These are phyloP conservation scores for Fagopyrum esculentum DNA, from an alignment of 148 eudicot species.

Conservation along the genomic window DNA sequence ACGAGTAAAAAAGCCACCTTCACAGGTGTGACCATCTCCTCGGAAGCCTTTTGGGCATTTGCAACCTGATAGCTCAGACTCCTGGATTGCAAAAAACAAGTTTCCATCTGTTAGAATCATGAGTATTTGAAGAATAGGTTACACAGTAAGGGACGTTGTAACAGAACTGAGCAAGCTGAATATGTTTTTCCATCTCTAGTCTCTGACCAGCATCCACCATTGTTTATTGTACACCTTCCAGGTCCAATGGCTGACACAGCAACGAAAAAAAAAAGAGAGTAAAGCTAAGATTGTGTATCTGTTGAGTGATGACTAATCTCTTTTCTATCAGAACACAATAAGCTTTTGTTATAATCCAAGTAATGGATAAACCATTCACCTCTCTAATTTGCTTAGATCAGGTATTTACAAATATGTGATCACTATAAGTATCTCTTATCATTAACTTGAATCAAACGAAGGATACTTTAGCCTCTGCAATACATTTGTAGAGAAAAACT, in stretches of 20 bases:
- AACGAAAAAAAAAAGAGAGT: background rate
- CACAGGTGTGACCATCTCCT: constrained; percentile 76
- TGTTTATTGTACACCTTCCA: constrained; percentile 62
- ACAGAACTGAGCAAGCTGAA: constrained; percentile 77
- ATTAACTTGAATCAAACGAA: background rate
- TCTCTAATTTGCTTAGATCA: background rate
- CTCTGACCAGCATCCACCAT: constrained; percentile 91
- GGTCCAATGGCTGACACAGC: constrained; percentile 58
- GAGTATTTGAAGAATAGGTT: background rate
- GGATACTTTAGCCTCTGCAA: background rate
- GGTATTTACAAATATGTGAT: background rate
- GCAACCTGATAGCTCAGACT: constrained; percentile 49
- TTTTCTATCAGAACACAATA: background rate
- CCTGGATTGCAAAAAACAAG: constrained; percentile 29
- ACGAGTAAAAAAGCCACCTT: constrained; percentile 36
- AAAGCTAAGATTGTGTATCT: background rate
- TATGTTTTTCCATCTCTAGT: constrained; percentile 36
- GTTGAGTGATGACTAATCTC: background rate
- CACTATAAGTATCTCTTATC: background rate
- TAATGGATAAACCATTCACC: background rate
- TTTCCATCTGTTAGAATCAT: background rate
- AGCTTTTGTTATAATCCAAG: background rate
- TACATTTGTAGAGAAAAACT: background rate
- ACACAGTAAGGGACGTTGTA: constrained; percentile 1
- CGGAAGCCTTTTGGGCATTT: constrained; percentile 67